A percentile compares a stretch with the other conserved stretches of the same genome.
Evolutionary conservation across 2,329 filamentous ascomycete species (phyloP).

Genomic region (Xylariaceae sp.): DNA sequence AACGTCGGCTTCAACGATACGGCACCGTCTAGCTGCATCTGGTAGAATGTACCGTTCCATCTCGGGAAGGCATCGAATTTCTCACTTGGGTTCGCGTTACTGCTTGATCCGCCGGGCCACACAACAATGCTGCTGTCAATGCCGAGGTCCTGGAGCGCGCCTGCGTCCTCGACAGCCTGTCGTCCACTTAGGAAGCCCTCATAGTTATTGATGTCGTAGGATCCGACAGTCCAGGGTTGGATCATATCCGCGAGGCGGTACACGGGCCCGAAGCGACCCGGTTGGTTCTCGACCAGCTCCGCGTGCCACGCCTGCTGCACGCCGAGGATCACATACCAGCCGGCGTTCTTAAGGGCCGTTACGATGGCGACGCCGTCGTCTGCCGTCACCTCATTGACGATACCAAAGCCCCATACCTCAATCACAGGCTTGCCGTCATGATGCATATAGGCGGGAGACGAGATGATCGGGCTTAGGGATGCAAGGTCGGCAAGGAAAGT

Average conservation of each 20-base stretch:
- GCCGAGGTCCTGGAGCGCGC: conserved; percentile 28
- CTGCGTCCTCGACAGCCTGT: conserved; percentile 32
- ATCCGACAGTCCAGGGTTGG: conserved; percentile 37
- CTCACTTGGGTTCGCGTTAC: conserved; percentile 26
- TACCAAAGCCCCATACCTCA: conserved; percentile 37
- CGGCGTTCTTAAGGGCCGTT: conserved; percentile 33
- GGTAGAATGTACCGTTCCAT: conserved; percentile 36
- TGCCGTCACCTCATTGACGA: conserved; percentile 29
- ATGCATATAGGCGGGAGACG: conserved; percentile 36
- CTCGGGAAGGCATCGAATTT: conserved; percentile 34
- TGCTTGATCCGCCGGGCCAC: conserved; percentile 36
- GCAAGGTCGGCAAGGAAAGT: conserved; percentile 33
- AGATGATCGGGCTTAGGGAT: conserved; percentile 28
- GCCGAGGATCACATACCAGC: conserved; percentile 36
- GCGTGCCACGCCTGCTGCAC: conserved; percentile 39
- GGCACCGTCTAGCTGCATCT: conserved; percentile 35
- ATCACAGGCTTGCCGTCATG: conserved; percentile 37
- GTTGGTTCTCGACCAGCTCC: conserved; percentile 30
- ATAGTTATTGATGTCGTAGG: conserved; percentile 32
- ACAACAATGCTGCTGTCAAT: conserved; percentile 38
- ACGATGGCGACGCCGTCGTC: conserved; percentile 35
- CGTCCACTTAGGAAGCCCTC: conserved; percentile 31
- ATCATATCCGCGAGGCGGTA: conserved; percentile 37
- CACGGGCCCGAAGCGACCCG: conserved; percentile 32
- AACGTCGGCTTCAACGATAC: conserved; percentile 34